A percentile compares a stretch with the other conserved stretches of the same genome.
Evolutionary conservation across 2,329 filamentous ascomycete species (phyloP).

Genomic region (Colletotrichum tamarilloi): DNA sequence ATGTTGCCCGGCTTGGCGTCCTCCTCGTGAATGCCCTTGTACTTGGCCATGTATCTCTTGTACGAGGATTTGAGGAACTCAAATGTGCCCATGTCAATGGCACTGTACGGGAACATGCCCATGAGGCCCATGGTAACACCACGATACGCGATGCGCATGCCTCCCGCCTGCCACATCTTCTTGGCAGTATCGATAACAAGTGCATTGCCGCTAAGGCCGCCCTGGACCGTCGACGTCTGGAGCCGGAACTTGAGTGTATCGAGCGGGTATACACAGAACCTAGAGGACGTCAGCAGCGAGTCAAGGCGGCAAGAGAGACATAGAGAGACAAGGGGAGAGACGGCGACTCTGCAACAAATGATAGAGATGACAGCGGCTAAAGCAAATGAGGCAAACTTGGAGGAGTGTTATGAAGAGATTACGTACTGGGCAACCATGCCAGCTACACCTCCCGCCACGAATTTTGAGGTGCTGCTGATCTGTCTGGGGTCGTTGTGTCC

Average conservation of each 20-base stretch:
- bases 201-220: constrained; percentile 83
- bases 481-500: constrained; percentile 84
- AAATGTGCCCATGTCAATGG: constrained; percentile 95
- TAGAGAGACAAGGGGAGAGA: neutral
- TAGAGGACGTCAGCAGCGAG: constrained; percentile 46
- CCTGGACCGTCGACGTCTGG: constrained; percentile 93
- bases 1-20: constrained; percentile 86
- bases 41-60: constrained; percentile 75
- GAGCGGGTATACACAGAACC: constrained; percentile 92
- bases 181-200: constrained; percentile 84
- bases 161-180: constrained; percentile 86
- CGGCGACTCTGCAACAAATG: neutral
- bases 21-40: constrained; percentile 80
- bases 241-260: constrained; percentile 87
- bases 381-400: neutral
- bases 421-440: constrained; percentile 92
- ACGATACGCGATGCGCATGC: constrained; percentile 83
- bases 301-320: neutral
- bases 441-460: constrained; percentile 88
- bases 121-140: constrained; percentile 93
- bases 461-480: constrained; percentile 88
- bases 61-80: constrained; percentile 88
- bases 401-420: neutral
- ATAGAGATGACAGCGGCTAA: neutral
- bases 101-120: constrained; percentile 98